Percentiles rank a stretch among this genome's conserved stretches.
Evolutionary conservation across 225 moss, liverwort and hornwort species (phyloP).

Genomic region (Climacium dendroides): DNA sequence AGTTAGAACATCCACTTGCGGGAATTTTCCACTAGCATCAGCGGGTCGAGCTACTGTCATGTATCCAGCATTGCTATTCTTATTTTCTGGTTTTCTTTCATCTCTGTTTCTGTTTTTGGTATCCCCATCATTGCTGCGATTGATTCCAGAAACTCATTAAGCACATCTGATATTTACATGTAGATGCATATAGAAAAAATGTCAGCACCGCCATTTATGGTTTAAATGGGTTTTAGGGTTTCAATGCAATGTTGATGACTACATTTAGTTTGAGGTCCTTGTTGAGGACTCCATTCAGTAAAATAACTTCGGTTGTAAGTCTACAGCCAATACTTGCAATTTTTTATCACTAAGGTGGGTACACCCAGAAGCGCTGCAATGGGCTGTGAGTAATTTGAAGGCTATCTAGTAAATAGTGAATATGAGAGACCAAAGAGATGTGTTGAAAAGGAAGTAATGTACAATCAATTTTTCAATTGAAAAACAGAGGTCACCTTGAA

Average conservation of each 20-base stretch:
- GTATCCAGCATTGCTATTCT: neutral
- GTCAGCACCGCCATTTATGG: too few relatives aligned
- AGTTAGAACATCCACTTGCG: neutral
- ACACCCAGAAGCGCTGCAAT: too few relatives aligned
- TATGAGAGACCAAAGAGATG: too few relatives aligned
- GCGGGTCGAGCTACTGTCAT: neutral
- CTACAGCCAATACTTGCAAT: too few relatives aligned
- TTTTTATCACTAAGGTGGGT: too few relatives aligned
- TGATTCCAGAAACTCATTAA: neutral
- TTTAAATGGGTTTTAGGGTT: neutral
- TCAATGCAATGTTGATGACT: neutral
- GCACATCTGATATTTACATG: neutral
- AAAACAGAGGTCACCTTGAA: too few relatives aligned
- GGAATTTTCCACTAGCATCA: neutral
- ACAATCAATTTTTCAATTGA: too few relatives aligned
- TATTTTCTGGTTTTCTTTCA: neutral
- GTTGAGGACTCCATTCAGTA: neutral
- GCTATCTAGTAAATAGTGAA: too few relatives aligned
- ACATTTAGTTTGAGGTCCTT: neutral
- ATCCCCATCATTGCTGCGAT: neutral
- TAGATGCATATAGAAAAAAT: neutral
- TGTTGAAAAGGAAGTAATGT: too few relatives aligned
- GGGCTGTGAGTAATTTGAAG: too few relatives aligned
- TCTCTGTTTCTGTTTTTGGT: neutral
- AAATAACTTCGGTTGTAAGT: neutral